Evolutionary conservation across 2,329 filamentous ascomycete species (phyloP).

Genomic region (Nothomitra cinnamomea): DNA sequence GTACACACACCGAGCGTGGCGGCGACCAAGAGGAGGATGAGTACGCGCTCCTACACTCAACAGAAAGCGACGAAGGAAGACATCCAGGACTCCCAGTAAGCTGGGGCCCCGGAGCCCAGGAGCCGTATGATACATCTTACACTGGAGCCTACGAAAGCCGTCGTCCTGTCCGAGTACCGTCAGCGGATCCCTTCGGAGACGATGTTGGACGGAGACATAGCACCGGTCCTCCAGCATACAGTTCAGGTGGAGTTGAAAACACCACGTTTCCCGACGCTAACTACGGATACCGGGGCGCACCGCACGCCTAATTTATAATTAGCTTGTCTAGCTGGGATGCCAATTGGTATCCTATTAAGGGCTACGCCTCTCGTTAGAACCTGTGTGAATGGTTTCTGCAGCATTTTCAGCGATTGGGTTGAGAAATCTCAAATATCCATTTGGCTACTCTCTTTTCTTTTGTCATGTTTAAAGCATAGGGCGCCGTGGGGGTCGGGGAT

Average conservation of each 20-base stretch:
- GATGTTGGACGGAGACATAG: neutral
- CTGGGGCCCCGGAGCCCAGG: neutral
- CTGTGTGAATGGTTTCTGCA: too few species aligned
- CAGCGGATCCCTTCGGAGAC: neutral
- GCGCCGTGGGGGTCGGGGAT: too few species aligned
- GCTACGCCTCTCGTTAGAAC: too few species aligned
- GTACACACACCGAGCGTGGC: slow-evolving; percentile 24
- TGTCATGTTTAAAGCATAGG: too few species aligned
- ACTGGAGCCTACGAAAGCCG: neutral
- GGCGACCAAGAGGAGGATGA: slow-evolving; percentile 29
- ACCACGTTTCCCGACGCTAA: neutral
- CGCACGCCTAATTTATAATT: too few species aligned
- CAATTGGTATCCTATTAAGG: too few species aligned
- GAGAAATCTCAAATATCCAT: too few species aligned
- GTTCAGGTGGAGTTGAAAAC: neutral
- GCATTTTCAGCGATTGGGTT: too few species aligned
- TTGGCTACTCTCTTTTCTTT: too few species aligned
- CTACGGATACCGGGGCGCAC: neutral
- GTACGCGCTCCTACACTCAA: slow-evolving; percentile 30
- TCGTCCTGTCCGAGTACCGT: neutral
- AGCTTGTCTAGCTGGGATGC: too few species aligned
- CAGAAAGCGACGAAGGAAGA: slow-evolving; percentile 19
- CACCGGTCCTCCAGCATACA: neutral
- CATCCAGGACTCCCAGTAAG: neutral
- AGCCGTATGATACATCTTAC: neutral